Percentiles rank a stretch among this genome's conserved stretches.
These are phyloP conservation scores for Penicillium ochrochloron DNA, from an alignment of 495 filamentous ascomycete genomes.

Conservation along the genomic window DNA sequence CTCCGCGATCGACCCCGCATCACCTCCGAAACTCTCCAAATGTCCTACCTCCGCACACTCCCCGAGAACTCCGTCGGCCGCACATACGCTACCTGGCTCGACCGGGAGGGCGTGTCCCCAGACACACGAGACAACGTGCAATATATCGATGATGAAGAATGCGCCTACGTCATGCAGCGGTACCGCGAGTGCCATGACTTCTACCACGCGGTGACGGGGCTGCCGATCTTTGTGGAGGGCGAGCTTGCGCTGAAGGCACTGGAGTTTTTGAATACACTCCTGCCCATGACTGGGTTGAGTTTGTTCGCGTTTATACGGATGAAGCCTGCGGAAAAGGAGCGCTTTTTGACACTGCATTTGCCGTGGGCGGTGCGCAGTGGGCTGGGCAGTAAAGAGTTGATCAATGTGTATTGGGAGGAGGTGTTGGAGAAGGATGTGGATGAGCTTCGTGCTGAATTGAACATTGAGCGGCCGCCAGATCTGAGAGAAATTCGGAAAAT, in stretches of 20 bases:
- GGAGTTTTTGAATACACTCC: constrained; percentile 89
- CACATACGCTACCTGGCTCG: constrained; percentile 85
- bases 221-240: constrained; percentile 90
- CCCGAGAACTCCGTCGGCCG: constrained; percentile 79
- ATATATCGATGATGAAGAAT: constrained; percentile 93
- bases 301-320: constrained; percentile 71
- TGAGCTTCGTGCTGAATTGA: constrained; percentile 70
- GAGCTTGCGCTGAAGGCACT: constrained; percentile 95
- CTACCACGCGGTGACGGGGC: constrained; percentile 92
- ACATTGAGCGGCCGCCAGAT: constrained; percentile 89
- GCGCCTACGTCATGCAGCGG: constrained; percentile 97
- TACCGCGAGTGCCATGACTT: constrained; percentile 98
- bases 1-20: constrained; percentile 89
- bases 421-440: constrained; percentile 83
- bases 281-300: constrained; percentile 93
- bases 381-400: constrained; percentile 73
- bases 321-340: constrained; percentile 72
- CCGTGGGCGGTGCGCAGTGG: constrained; percentile 94
- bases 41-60: constrained; percentile 71
- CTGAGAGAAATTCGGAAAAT: constrained; percentile 76
- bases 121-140: constrained; percentile 82
- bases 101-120: constrained; percentile 88
- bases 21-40: constrained; percentile 72
- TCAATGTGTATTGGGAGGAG: constrained; percentile 99
- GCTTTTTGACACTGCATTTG: constrained; percentile 76